Evolutionary conservation across 345 rosid species (phyloP).

Genomic region (Arabidopsis suecica): DNA sequence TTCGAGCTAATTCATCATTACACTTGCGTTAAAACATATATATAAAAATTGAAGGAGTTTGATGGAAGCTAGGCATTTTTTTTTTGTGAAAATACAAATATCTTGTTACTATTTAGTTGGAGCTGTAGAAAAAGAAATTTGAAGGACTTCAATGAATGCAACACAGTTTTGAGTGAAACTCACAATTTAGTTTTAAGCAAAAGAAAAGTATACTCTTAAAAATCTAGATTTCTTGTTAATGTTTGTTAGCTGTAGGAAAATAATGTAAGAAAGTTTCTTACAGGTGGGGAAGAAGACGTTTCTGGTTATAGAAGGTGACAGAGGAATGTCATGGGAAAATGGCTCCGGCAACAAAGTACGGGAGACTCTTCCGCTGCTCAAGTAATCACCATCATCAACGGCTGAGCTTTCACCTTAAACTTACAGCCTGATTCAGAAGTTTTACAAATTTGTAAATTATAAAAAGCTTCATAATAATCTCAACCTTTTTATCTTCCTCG

Average conservation of each 20-base stretch:
- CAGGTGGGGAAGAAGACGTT: neutral
- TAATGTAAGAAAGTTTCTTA: conserved; percentile 1
- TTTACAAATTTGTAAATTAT: neutral
- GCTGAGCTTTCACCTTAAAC: conserved; percentile 15
- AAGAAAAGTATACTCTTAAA: too few relatives aligned
- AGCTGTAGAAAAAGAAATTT: too few relatives aligned
- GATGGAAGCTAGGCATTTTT: too few relatives aligned
- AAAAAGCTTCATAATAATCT: conserved; percentile 24
- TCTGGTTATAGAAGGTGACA: neutral
- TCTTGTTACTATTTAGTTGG: too few relatives aligned
- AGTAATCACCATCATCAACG: conserved; percentile 9
- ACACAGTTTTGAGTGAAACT: too few relatives aligned
- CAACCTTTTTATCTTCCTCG: conserved; percentile 9
- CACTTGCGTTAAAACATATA: too few relatives aligned
- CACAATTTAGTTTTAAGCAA: too few relatives aligned
- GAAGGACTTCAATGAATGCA: too few relatives aligned
- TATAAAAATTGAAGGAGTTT: too few relatives aligned
- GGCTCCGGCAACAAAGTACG: neutral
- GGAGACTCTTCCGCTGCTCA: conserved; percentile 27
- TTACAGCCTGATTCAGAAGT: conserved; percentile 6
- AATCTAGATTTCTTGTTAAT: neutral
- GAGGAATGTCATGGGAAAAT: conserved; percentile 3
- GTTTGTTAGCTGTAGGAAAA: neutral
- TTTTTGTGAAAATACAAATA: too few relatives aligned
- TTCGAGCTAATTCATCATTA: too few relatives aligned